These are phyloP conservation scores for Saccharomyces hybrid DNA, from an alignment of 1,139 yeast species.

Conservation along the genomic window DNA sequence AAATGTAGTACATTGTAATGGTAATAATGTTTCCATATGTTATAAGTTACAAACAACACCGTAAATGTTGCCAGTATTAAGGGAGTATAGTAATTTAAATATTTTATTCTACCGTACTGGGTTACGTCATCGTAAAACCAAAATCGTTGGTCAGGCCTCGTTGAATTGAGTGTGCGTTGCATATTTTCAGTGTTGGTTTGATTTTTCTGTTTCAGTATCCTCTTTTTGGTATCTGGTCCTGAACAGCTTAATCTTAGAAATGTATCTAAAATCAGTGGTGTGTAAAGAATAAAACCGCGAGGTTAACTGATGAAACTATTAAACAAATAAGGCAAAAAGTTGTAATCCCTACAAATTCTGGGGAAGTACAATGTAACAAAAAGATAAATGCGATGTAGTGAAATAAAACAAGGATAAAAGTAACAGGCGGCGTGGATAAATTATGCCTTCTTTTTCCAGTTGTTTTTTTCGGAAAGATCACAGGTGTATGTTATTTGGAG, in stretches of 20 bases:
- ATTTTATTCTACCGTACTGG: slow-evolving; percentile 21
- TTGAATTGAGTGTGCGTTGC: slow-evolving; percentile 1
- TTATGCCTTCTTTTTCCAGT: background rate
- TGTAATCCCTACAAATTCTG: background rate
- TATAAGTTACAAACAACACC: slow-evolving; percentile 7
- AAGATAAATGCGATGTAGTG: background rate
- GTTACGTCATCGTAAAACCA: slow-evolving; percentile 39
- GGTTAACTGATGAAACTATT: background rate
- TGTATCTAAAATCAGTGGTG: background rate
- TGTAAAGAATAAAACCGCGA: background rate
- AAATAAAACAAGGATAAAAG: background rate
- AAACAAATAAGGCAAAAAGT: background rate
- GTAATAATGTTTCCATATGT: slow-evolving; percentile 12
- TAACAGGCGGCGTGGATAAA: background rate
- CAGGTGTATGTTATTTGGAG: background rate
- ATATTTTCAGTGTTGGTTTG: slow-evolving; percentile 26
- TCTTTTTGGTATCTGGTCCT: background rate
- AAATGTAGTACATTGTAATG: slow-evolving; percentile 9
- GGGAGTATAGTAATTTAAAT: slow-evolving; percentile 22
- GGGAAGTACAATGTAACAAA: background rate
- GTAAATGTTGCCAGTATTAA: slow-evolving; percentile 4
- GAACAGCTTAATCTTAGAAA: background rate
- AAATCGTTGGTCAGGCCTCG: slow-evolving; percentile 9
- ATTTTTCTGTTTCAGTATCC: background rate
- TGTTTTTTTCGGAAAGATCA: background rate